Base-by-base conservation (phyloP, 2,329 filamentous ascomycete genomes). In the Ceratocystis cubensis region DNA sequence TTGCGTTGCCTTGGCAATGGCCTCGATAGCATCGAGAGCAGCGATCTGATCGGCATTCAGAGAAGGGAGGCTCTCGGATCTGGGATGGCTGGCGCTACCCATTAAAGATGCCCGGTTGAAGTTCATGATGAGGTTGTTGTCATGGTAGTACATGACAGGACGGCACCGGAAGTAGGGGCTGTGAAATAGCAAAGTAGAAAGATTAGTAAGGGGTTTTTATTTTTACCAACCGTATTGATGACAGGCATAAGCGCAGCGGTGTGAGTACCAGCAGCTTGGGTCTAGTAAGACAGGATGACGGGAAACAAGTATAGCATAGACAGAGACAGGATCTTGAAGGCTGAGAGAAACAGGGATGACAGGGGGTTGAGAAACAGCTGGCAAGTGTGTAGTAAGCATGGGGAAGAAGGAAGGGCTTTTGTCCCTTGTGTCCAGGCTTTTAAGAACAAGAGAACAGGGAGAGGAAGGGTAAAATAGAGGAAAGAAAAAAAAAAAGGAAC, bases 111-210 rank as follows among this genome's bases (percentile, higher is more conserved):
- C 78, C 50, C 82, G 79, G 30, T 81, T 81, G 72, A 85, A 85
- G 75, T 85, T 85, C 75, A 83, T 80, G 41, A 84, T 78, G 59
- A 85, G 71, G 66, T 74, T 78, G 45, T 75, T 76, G 7, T 81
- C 74, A 57, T 82, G 75, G 70, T 80, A 75, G 72, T 82, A 84
- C 56, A 85, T 73, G 37, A 85, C 72, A 6, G 82, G 81, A 15
- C 82, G 79, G 72, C 81, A 83, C 44, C 84, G 81, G 69, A 84
- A 84, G 41, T 72, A 76, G 2, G 83, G 83, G 44, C 82, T 84
- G 69, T 62, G 17, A 59, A 61, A 3, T 66, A 13, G 57, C 59
- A 66, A 10, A 64, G 17, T 17, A 41, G 20, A 50, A 25, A 57
- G 1, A 53, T 25, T 53, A 10, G 46, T 2, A 20, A 48, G 46